Evolutionary conservation across 192 early-diverging fungal genomes (phyloP), one percentile per base, ranked within the genome.

Genomic region (Haplosporangium gracile): DNA sequence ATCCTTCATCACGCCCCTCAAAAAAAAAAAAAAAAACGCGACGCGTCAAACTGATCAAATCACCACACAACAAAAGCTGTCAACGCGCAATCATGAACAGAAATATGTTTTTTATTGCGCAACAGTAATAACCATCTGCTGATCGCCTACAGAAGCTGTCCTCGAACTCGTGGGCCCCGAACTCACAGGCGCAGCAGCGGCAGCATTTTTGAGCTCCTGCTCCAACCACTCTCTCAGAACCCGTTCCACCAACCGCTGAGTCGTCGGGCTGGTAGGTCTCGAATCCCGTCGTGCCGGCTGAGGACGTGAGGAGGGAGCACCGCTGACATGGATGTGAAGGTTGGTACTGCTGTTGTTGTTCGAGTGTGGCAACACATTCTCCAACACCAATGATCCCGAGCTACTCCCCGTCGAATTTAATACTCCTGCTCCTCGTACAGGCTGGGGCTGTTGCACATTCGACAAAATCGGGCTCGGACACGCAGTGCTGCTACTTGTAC

Each of bases 221-320:
- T 81, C 89, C 80, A 89, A 88, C 90, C 91, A 92, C 5, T 92
- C 81, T 26, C 87, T 79, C 57, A 92, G 72, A 32, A 91, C 88
- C 22, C 89, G 77, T 38, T 86, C 80, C 6, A 89, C 91, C 65
- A 93, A 68, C 49, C 90, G 72, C 68, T 89, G 85, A 13, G 91
- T 91, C 7, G 85, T 89, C 0, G 90, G 57, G 42, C 90, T 84
- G 0, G 60, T 65, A 32, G 60, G 60, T 65, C 60, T 45, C 22
- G 74, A 74, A 36, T 82, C 74, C 39, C 32, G 40, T 16, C 74
- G 65, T 13, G 51, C 39, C 13, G 42, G 38, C 4, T 45, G 79
- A 22, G 55, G 75, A 60, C 57, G 75, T 24, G 60, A 60, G 51
- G 49, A 42, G 9, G 63, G 76, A 32, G 45, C 36, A 22, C 45